Evolutionary conservation across 176 grass and related monocot genomes (phyloP), one percentile per base, ranked within the genome.

Genomic region (Hordeum marinum): DNA sequence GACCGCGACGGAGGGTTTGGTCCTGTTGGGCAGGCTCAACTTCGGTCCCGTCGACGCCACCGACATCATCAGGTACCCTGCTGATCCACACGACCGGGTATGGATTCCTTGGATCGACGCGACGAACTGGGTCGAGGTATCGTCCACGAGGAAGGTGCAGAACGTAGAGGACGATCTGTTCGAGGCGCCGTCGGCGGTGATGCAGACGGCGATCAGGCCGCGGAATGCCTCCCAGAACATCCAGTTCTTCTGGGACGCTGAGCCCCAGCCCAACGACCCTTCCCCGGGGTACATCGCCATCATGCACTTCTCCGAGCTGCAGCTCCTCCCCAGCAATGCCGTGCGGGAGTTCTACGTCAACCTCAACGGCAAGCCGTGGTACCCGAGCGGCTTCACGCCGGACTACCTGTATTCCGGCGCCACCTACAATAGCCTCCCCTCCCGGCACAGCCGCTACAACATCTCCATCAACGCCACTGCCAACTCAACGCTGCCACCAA

Each of bases 191-290:
- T 32, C 80, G 0, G 78, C 45, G 9, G 94, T 96, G 8, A 78
- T 96, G 87, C 90, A 87, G 84, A 96, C 90, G 11, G 88, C 91
- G 2, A 31, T 79, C 52, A 77, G 14, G 11, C 84, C 89, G 2
- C 62, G 21, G 21, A 89, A 89, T 62, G 26, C 78, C 72, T 93
- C 94, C 50, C 23, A 6, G 18, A 81, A 3, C 21, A 26, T 96
- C 34, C 9, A 83, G 15, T 85, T 91, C 46, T 61, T 0, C 37
- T 90, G 83, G 88, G 5, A 2, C 42, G 0, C 14, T 0, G 32
- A 13, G 12, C 77, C 87, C 14, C 23, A 20, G 6, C 41, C 84
- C 9, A 41, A 54, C 11, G 58, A 84, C 67, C 40, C 45, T 1
- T 20, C 7, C 6, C 85, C 78, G 1, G 58, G 66, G 39, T 88